Base-by-base conservation (phyloP, 805 yeast species). In the Hanseniaspora mollemarum region DNA sequence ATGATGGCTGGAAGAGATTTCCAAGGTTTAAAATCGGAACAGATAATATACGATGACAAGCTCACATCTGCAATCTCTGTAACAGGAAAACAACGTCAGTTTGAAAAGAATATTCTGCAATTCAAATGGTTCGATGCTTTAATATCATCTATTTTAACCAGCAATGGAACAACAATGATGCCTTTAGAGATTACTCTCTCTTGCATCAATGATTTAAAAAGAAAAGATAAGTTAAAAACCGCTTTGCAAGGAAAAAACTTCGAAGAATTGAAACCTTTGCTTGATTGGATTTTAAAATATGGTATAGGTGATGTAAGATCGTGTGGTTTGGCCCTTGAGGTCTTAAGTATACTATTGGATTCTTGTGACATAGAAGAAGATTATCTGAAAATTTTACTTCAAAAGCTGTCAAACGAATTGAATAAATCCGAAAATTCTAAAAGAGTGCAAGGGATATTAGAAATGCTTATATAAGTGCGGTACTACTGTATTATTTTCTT, bases 41-140 rank as follows among this genome's bases (percentile, higher is more conserved):
- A 83, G 60, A 71, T 76, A 49, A 70, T 83, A 3, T 71, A 84
- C 31, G 74, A 75, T 52, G 85, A 85, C 55, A 74, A 77, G 54
- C 64, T 71, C 35, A 70, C 70, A 43, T 56, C 64, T 15, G 28
- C 51, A 21, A 45, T 45, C 33, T 33, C 40, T 10, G 69, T 69
- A 48, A 69, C 71, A 51, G 86, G 81, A 64, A 83, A 83, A 61
- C 72, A 87, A 53, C 81, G 81, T 64, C 81, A 78, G 43, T 90
- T 81, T 61, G 98, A 92, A 65, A 82, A 75, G 61, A 82, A 83
- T 59, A 72, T 92, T 55, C 84, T 86, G 61, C 83, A 83, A 25
- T 92, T 92, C 71, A 78, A 83, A 61, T 92, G 97, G 96, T 64
- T 80, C 2, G 96, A 88, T 57, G 96, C 97, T 4, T 72, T 92